phyloP scores from a whole-genome alignment of 1,284 basidiomycete species.

The Ganoderma leucocontextum region DNA sequence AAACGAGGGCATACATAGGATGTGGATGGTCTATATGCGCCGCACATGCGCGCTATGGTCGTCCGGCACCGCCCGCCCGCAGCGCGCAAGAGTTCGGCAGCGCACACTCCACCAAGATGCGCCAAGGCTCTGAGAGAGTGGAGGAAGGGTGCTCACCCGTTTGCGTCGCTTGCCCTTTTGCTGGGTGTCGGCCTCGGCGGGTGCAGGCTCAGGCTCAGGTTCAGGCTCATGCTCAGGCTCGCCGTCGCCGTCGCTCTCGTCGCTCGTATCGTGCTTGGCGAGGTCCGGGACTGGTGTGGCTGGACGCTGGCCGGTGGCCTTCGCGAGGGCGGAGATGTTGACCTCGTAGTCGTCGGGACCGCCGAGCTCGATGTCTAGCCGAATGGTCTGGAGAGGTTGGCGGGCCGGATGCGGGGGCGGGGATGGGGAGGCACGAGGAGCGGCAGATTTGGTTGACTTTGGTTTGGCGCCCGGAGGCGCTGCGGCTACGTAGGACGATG shows the following conservation, averaged over 20 bases:
- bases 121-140: neutral
- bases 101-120: neutral
- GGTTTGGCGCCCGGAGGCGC: slow-evolving; percentile 45
- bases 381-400: slow-evolving; percentile 68
- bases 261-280: slow-evolving; percentile 53
- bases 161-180: slow-evolving; percentile 47
- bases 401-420: slow-evolving; percentile 62
- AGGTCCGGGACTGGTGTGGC: slow-evolving; percentile 58
- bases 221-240: slow-evolving; percentile 36
- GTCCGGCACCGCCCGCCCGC: neutral
- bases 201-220: neutral
- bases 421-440: slow-evolving; percentile 63
- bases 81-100: neutral
- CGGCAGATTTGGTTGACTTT: slow-evolving; percentile 53
- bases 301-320: slow-evolving; percentile 69
- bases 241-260: slow-evolving; percentile 59
- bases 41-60: neutral
- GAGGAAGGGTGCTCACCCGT: slow-evolving; percentile 45
- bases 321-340: slow-evolving; percentile 65
- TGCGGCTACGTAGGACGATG: slow-evolving; percentile 39
- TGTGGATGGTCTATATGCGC: neutral
- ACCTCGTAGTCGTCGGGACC: slow-evolving; percentile 78
- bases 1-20: neutral
- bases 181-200: slow-evolving; percentile 40
- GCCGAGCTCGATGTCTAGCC: slow-evolving; percentile 74